phyloP scores from a whole-genome alignment of 2,329 filamentous ascomycete genomes.

The Aspergillus transmontanensis region DNA sequence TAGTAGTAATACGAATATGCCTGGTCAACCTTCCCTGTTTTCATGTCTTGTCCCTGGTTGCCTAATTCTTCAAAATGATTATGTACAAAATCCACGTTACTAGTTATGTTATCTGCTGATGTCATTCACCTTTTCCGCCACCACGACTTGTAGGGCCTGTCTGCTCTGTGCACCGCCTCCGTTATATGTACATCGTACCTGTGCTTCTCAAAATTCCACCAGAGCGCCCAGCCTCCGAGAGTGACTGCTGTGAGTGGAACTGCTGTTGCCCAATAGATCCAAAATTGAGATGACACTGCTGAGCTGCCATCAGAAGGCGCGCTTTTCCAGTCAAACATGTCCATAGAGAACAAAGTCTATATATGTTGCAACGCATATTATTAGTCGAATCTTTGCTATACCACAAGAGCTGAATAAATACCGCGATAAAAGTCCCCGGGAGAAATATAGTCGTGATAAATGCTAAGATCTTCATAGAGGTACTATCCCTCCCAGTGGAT shows the following conservation, averaged over 20 bases:
- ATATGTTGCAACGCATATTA: background rate
- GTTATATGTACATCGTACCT: slow-evolving; percentile 4
- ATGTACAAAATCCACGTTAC: background rate
- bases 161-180: background rate
- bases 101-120: too few relatives aligned
- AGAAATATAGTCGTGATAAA: background rate
- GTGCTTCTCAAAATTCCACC: slow-evolving; percentile 12
- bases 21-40: too few relatives aligned
- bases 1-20: too few relatives aligned
- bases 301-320: background rate
- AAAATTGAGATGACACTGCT: background rate
- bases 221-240: slow-evolving; percentile 7
- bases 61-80: background rate
- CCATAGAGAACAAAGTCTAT: background rate
- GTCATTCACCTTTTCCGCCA: background rate
- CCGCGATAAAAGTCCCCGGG: background rate
- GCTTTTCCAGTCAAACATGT: background rate
- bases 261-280: slow-evolving; percentile 8
- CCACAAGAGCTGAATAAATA: background rate
- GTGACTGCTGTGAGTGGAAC: slow-evolving; percentile 4
- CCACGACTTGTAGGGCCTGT: background rate
- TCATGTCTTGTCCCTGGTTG: too few relatives aligned
- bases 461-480: background rate
- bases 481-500: background rate
- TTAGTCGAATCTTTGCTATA: background rate